Conservation (phyloP, 805 yeast species). For the Kazachstania psychrophila region DNA sequence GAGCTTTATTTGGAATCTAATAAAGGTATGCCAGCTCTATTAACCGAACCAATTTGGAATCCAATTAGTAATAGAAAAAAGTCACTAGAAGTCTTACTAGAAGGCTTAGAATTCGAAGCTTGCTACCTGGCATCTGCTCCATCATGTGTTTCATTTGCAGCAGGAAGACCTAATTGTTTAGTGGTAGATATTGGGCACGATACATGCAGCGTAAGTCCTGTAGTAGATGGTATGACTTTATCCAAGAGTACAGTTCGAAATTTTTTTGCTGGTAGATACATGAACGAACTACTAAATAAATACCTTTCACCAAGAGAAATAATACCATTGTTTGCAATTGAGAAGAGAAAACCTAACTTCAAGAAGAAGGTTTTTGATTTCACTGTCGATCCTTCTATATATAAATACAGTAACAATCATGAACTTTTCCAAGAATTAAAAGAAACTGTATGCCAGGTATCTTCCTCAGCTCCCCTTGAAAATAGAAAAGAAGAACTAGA, state of each 20-base stretch:
- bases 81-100: conserved; percentile 64
- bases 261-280: conserved; percentile 60
- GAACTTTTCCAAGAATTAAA: conserved; percentile 61
- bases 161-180: conserved; percentile 78
- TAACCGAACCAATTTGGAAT: conserved; percentile 88
- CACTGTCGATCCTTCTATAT: conserved; percentile 39
- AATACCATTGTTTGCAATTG: conserved; percentile 27
- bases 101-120: conserved; percentile 65
- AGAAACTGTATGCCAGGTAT: conserved; percentile 52
- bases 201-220: conserved; percentile 66
- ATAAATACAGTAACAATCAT: conserved; percentile 45
- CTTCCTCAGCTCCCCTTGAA: conserved; percentile 17
- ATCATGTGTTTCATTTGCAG: conserved; percentile 81
- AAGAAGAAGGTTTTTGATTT: conserved; percentile 19
- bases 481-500: conserved; percentile 22
- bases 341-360: conserved; percentile 26
- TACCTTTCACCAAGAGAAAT: conserved; percentile 29
- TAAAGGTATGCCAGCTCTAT: conserved; percentile 47
- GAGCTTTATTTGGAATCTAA: conserved; percentile 39
- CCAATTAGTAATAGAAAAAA: conserved; percentile 54
- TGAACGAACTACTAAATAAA: conserved; percentile 30
- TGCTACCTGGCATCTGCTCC: conserved; percentile 73
- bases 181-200: conserved; percentile 85
- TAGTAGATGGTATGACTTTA: conserved; percentile 70
- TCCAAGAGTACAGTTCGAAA: conserved; percentile 63